These are phyloP conservation scores for Dryadomyces quercus-mongolicae DNA, from an alignment of 2,329 filamentous ascomycete genomes.

Conservation along the genomic window DNA sequence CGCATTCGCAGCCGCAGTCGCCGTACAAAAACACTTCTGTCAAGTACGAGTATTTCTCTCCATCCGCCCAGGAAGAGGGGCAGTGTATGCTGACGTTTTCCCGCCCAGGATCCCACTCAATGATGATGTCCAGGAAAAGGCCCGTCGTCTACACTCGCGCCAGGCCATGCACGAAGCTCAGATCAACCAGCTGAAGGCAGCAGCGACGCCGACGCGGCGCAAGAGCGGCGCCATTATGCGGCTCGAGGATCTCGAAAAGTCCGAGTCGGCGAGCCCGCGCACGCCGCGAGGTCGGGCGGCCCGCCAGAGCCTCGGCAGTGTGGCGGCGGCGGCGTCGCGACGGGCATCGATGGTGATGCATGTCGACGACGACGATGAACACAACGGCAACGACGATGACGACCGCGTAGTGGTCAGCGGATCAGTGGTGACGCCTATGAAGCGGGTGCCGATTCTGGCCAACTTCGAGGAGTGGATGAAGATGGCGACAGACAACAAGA, in stretches of 20 bases:
- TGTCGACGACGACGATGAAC: not conserved
- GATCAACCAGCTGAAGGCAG: slow-evolving; percentile 81
- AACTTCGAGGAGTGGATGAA: slow-evolving; percentile 99
- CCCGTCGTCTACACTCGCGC: slow-evolving; percentile 72
- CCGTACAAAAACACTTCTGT: slow-evolving; percentile 47
- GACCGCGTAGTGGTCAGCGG: slow-evolving; percentile 46
- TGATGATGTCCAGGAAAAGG: slow-evolving; percentile 89
- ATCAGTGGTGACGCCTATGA: slow-evolving; percentile 79
- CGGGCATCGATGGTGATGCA: not conserved
- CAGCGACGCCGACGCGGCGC: slow-evolving; percentile 56
- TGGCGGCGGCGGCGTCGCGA: slow-evolving; percentile 7
- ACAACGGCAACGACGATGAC: slow-evolving; percentile 27
- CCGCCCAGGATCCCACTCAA: slow-evolving; percentile 73
- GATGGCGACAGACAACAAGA: slow-evolving; percentile 99
- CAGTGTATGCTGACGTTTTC: not conserved
- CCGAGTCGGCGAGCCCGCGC: slow-evolving; percentile 36
- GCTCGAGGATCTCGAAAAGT: slow-evolving; percentile 44
- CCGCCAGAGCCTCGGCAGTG: slow-evolving; percentile 14
- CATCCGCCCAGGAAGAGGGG: not conserved
- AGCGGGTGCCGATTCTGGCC: slow-evolving; percentile 85
- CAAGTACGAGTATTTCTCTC: slow-evolving; percentile 31
- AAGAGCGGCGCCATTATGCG: slow-evolving; percentile 41
- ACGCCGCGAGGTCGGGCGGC: slow-evolving; percentile 23
- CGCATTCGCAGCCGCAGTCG: slow-evolving; percentile 28
- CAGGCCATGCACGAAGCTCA: slow-evolving; percentile 83